These are phyloP conservation scores for Penicillium malachiteum DNA, from an alignment of 495 filamentous ascomycete species.

Conservation along the genomic window DNA sequence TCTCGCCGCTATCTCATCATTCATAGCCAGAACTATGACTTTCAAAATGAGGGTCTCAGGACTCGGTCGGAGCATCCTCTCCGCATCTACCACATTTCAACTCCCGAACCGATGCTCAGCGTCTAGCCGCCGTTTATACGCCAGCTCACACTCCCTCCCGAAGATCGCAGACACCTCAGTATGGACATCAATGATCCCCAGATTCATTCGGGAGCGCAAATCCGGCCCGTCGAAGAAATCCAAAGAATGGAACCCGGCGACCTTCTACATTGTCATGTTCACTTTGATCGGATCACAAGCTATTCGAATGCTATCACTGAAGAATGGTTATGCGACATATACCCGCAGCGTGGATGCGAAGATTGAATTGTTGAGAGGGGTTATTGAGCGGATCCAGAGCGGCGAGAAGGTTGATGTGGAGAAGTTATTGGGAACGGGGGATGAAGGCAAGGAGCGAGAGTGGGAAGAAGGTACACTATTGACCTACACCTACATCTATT, in stretches of 20 bases:
- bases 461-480: conserved; percentile 78
- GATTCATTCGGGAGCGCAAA: conserved; percentile 42
- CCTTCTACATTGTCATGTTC: conserved; percentile 87
- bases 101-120: conserved; percentile 6
- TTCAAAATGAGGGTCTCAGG: conserved; percentile 14
- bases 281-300: conserved; percentile 90
- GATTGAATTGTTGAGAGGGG: conserved; percentile 74
- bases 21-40: conserved; percentile 14
- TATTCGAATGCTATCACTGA: conserved; percentile 83
- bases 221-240: conserved; percentile 42
- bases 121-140: conserved; percentile 25
- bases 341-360: conserved; percentile 74
- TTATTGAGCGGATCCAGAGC: conserved; percentile 74
- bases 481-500: not conserved
- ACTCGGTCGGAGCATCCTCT: conserved; percentile 4
- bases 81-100: not conserved
- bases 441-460: conserved; percentile 69
- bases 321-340: conserved; percentile 69
- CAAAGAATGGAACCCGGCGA: conserved; percentile 89
- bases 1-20: not conserved
- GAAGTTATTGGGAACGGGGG: conserved; percentile 75
- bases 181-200: conserved; percentile 68
- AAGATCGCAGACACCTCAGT: conserved; percentile 63
- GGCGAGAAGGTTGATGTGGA: conserved; percentile 94
- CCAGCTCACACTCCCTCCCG: conserved; percentile 44